A percentile compares a stretch with the other conserved stretches of the same genome.
Conservation (phyloP, 495 filamentous ascomycete species). For the Aspergillus bridgeri region DNA sequence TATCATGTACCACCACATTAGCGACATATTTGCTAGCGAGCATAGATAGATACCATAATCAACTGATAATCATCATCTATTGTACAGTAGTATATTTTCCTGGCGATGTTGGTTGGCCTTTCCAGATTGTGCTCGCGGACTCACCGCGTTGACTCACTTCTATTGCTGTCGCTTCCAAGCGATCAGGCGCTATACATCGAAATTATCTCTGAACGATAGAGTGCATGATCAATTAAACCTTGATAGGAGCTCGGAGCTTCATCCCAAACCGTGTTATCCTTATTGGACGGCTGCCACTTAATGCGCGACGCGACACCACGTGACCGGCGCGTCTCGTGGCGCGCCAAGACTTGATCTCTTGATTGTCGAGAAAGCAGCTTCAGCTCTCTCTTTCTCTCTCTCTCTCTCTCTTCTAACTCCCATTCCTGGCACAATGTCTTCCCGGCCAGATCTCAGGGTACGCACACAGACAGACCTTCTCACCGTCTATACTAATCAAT, state of each 20-base stretch:
- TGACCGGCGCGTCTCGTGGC: conserved; percentile 34
- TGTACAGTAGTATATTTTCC: too few relatives aligned
- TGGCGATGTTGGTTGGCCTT: too few relatives aligned
- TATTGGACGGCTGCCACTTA: conserved; percentile 22
- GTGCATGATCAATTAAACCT: too few relatives aligned
- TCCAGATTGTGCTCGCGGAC: not conserved
- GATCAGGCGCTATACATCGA: too few relatives aligned
- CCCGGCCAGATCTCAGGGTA: conserved; percentile 87
- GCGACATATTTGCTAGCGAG: not conserved
- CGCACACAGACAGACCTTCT: not conserved
- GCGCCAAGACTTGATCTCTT: conserved; percentile 8
- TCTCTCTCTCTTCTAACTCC: conserved; percentile 5
- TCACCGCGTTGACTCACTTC: too few relatives aligned
- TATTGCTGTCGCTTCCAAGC: too few relatives aligned
- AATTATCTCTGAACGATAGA: too few relatives aligned
- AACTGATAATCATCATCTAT: not conserved
- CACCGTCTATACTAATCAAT: not conserved
- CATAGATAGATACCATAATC: conserved; percentile 11
- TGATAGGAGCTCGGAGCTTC: too few relatives aligned
- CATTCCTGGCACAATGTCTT: conserved; percentile 63
- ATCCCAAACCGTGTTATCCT: too few relatives aligned
- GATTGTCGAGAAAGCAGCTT: not conserved
- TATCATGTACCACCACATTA: conserved; percentile 8
- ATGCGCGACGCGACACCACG: conserved; percentile 38
- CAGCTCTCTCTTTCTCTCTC: conserved; percentile 1